phyloP scores from a whole-genome alignment of 352 stramenopile species.

The Phytophthora ramorum region DNA sequence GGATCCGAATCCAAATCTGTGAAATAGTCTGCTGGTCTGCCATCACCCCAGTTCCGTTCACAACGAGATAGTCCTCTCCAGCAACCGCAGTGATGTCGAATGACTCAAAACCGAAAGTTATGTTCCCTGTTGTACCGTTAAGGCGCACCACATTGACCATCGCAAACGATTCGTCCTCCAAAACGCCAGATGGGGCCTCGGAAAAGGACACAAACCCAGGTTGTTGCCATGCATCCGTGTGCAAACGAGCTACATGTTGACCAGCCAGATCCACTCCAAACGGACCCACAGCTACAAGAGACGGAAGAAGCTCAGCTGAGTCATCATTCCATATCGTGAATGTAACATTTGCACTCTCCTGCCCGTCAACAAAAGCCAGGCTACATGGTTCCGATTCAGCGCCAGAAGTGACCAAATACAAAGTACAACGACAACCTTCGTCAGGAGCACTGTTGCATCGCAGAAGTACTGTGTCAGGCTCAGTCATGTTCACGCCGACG shows the following conservation, averaged over 20 bases:
- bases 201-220: slow-evolving; percentile 47
- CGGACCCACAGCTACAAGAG: slow-evolving; percentile 21
- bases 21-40: slow-evolving; percentile 41
- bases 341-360: slow-evolving; percentile 41
- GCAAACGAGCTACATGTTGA: slow-evolving; percentile 37
- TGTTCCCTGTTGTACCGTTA: slow-evolving; percentile 50
- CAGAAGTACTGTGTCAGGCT: slow-evolving; percentile 40
- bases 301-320: slow-evolving; percentile 31
- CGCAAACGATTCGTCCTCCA: slow-evolving; percentile 47
- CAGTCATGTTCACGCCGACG: slow-evolving; percentile 39
- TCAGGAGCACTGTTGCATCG: slow-evolving; percentile 33
- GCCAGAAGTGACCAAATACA: slow-evolving; percentile 34
- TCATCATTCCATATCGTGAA: slow-evolving; percentile 52
- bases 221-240: slow-evolving; percentile 33
- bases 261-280: slow-evolving; percentile 24
- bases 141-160: slow-evolving; percentile 55
- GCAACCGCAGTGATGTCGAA: slow-evolving; percentile 48
- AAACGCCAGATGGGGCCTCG: slow-evolving; percentile 23
- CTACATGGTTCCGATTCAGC: slow-evolving; percentile 19
- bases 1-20: slow-evolving; percentile 48
- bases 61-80: slow-evolving; percentile 45
- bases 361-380: slow-evolving; percentile 54
- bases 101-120: slow-evolving; percentile 53
- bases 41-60: slow-evolving; percentile 36
- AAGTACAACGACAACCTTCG: slow-evolving; percentile 42